A percentile compares a stretch with the other conserved stretches of the same genome.
Evolutionary conservation across 139 green algal species (phyloP).

Genomic region (Tetraselmis striata): DNA sequence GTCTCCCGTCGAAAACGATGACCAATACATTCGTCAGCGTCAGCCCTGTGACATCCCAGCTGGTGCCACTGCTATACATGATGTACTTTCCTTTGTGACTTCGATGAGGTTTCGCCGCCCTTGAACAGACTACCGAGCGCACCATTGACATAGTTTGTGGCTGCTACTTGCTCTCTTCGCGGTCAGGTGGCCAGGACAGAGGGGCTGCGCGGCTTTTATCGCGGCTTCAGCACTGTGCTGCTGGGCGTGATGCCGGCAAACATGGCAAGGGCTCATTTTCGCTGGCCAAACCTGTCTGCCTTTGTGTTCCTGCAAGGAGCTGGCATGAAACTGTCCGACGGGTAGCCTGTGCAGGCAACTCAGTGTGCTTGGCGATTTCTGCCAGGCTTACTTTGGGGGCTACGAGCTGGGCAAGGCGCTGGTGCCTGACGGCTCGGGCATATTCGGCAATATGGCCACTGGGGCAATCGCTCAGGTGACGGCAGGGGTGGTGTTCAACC

Average conservation of each 20-base stretch:
- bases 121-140: too few relatives aligned
- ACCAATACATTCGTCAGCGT: neutral
- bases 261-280: too few relatives aligned
- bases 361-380: too few relatives aligned
- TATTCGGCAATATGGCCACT: constrained; percentile 49
- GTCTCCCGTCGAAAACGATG: neutral
- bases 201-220: constrained; percentile 57
- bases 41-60: too few relatives aligned
- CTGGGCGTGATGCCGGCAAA: constrained; percentile 5
- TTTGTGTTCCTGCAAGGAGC: constrained; percentile 56
- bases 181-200: constrained; percentile 32
- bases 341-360: too few relatives aligned
- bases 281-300: too few relatives aligned
- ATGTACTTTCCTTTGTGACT: neutral
- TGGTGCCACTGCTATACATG: neutral
- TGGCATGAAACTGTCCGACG: constrained; percentile 58
- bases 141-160: too few relatives aligned
- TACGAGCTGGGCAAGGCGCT: constrained; percentile 55
- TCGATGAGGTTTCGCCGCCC: too few relatives aligned
- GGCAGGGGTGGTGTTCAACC: constrained; percentile 77
- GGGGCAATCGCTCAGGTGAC: constrained; percentile 59
- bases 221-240: constrained; percentile 59
- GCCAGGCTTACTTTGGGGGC: constrained; percentile 69
- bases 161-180: neutral
- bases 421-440: constrained; percentile 22